Evolutionary conservation across 768 basidiomycete genomes (phyloP).

Genomic region (Amylocystis lapponica): DNA sequence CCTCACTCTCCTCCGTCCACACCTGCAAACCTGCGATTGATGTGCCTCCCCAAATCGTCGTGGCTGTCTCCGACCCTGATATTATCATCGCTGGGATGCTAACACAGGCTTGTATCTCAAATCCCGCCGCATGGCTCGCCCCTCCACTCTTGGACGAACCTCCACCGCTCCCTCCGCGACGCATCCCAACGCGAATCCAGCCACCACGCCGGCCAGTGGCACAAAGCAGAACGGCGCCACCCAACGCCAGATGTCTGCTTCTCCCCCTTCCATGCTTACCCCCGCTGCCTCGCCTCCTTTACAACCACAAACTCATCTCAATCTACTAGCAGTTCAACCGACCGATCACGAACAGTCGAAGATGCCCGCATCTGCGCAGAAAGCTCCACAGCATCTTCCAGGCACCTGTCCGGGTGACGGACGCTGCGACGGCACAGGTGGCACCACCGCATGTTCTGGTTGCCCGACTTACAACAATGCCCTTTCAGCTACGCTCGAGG

Average conservation of each 20-base stretch:
- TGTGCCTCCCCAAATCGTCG: constrained; percentile 16
- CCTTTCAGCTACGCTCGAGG: constrained; percentile 14
- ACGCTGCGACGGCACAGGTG: constrained; percentile 95
- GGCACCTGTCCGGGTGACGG: constrained; percentile 99
- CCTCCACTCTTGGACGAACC: constrained; percentile 45
- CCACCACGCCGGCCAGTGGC: constrained; percentile 16
- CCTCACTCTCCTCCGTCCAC: constrained; percentile 7
- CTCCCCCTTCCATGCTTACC: constrained; percentile 14
- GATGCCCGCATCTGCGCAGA: constrained; percentile 13
- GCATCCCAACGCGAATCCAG: constrained; percentile 27
- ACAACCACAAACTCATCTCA: constrained; percentile 24
- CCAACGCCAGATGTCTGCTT: constrained; percentile 10
- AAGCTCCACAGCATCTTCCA: constrained; percentile 10
- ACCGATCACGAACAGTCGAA: not conserved
- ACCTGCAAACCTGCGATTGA: constrained; percentile 7
- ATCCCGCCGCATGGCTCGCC: constrained; percentile 71
- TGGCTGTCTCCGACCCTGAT: constrained; percentile 10
- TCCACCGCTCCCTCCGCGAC: constrained; percentile 20
- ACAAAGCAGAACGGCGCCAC: constrained; percentile 3
- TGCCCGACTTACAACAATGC: constrained; percentile 97
- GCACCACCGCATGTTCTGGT: constrained; percentile 86
- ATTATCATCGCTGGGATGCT: constrained; percentile 13
- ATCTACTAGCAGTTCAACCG: not conserved
- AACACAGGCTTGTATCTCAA: constrained; percentile 78
- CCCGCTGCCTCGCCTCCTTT: constrained; percentile 15